phyloP scores from a whole-genome alignment of 2,329 filamentous ascomycete genomes.

The Acrodontium crateriforme region DNA sequence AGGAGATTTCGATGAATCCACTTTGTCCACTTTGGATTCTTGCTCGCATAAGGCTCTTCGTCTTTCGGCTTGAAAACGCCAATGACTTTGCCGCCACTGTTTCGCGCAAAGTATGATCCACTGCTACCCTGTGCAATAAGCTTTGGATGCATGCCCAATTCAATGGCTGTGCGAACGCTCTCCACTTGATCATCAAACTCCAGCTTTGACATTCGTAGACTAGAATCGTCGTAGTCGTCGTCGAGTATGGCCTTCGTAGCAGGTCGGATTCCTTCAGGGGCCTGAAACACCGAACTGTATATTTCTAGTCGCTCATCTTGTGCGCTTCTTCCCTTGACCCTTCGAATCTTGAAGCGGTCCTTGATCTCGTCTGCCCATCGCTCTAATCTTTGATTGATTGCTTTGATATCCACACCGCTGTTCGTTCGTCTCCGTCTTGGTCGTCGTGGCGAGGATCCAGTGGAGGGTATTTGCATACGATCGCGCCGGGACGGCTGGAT shows the following conservation, averaged over 20 bases:
- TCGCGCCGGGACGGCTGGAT: slow-evolving; percentile 32
- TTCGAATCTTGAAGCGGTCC: slow-evolving; percentile 82
- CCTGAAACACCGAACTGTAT: slow-evolving; percentile 91
- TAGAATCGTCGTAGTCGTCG: slow-evolving; percentile 28
- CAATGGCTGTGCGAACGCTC: slow-evolving; percentile 79
- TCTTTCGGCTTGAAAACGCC: slow-evolving; percentile 99
- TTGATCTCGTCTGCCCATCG: slow-evolving; percentile 97
- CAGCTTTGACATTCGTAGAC: slow-evolving; percentile 54
- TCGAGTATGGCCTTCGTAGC: slow-evolving; percentile 63
- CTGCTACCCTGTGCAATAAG: slow-evolving; percentile 97
- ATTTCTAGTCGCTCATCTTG: slow-evolving; percentile 88
- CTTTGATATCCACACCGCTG: slow-evolving; percentile 91
- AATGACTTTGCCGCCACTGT: slow-evolving; percentile 81
- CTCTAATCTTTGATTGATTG: slow-evolving; percentile 90
- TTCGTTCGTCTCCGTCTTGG: slow-evolving; percentile 51
- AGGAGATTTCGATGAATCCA: slow-evolving; percentile 98
- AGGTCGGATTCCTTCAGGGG: slow-evolving; percentile 75
- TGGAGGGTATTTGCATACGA: slow-evolving; percentile 28
- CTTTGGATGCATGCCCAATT: slow-evolving; percentile 79
- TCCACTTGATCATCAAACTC: slow-evolving; percentile 84
- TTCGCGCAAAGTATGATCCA: slow-evolving; percentile 93
- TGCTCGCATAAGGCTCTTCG: slow-evolving; percentile 91
- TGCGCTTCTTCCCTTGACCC: slow-evolving; percentile 55
- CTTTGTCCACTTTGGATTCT: slow-evolving; percentile 98
- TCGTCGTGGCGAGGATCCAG: slow-evolving; percentile 15